These are phyloP conservation scores for Nannochloropsis granulata DNA, from an alignment of 108 stramenopile species.

Conservation along the genomic window DNA sequence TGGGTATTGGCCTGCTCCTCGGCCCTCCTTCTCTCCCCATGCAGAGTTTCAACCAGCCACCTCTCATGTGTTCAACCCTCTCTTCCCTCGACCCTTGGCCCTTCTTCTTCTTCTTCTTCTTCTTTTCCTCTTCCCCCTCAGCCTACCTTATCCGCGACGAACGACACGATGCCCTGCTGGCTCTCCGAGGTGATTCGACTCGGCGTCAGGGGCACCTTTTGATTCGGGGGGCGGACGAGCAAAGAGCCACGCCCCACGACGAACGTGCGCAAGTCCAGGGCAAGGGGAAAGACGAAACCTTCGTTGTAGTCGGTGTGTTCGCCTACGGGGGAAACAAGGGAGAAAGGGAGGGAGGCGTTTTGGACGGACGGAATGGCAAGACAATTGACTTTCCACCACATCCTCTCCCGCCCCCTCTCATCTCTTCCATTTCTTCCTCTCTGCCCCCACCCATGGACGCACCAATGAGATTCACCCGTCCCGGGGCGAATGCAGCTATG, in stretches of 20 bases:
- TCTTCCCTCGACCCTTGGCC: too few relatives aligned
- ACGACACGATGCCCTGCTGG: background rate
- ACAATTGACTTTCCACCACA: too few relatives aligned
- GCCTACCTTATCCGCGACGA: background rate
- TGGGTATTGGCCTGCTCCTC: background rate
- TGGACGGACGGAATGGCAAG: background rate
- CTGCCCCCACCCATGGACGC: background rate
- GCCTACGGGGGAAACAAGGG: conserved; percentile 4
- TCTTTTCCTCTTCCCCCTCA: background rate
- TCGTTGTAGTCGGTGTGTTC: conserved; percentile 95
- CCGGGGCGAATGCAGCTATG: conserved; percentile 35
- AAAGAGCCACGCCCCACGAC: conserved; percentile 2
- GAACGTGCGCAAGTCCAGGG: conserved; percentile 37
- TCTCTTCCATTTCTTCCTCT: background rate
- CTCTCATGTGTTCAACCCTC: too few relatives aligned
- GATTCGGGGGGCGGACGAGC: background rate
- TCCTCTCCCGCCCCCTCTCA: too few relatives aligned
- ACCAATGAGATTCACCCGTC: conserved; percentile 47
- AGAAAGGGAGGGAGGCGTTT: background rate
- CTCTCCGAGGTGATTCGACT: background rate
- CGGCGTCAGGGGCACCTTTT: background rate
- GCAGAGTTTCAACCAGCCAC: too few relatives aligned
- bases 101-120: conserved; percentile 17
- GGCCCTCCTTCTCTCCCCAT: background rate
- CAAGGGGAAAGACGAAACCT: conserved; percentile 81